These are phyloP conservation scores for Alnus rubra DNA, from an alignment of 306 rosid genomes.

Conservation along the genomic window DNA sequence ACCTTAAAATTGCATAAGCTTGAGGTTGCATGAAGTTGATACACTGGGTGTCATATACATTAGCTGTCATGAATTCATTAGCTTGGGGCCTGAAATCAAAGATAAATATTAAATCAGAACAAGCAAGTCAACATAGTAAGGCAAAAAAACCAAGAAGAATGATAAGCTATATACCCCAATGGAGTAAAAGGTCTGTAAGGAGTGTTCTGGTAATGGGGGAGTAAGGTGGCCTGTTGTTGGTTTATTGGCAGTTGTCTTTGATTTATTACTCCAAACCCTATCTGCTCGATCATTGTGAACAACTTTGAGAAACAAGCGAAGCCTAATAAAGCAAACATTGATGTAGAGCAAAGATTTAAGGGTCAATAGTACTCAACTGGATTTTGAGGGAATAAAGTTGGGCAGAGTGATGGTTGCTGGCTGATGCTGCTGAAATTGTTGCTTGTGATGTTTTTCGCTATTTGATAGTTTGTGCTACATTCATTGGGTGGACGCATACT, in stretches of 20 bases:
- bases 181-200: neutral
- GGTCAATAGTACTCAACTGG: neutral
- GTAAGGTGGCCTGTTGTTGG: constrained; percentile 11
- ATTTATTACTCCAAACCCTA: constrained; percentile 7
- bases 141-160: neutral
- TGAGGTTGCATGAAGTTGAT: neutral
- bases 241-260: neutral
- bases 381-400: constrained; percentile 8
- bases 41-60: constrained; percentile 8
- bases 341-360: neutral
- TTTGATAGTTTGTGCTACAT: neutral
- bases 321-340: neutral
- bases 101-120: neutral
- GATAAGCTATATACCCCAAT: neutral
- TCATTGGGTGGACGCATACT: neutral
- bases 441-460: neutral
- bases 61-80: constrained; percentile 14
- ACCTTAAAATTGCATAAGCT: constrained; percentile 18
- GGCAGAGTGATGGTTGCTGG: neutral
- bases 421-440: constrained; percentile 3
- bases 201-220: constrained; percentile 15
- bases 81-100: constrained; percentile 4
- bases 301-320: neutral
- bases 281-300: constrained; percentile 13
- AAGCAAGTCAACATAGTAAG: neutral